Evolutionary conservation across 768 basidiomycete genomes (phyloP).

Genomic region (Russula sp.): DNA sequence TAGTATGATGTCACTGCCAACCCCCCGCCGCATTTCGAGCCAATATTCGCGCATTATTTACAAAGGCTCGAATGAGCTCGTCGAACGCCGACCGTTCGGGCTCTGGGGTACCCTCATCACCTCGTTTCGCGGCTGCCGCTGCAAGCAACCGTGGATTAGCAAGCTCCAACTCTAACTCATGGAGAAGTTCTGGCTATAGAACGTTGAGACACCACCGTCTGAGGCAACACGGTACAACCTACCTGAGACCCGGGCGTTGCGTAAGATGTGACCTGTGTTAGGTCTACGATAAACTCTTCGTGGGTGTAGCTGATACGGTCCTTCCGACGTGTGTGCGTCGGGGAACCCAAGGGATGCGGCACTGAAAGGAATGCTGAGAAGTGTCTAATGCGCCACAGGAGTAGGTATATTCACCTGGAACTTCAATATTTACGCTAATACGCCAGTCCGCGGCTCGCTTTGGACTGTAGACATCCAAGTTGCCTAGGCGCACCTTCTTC

Average conservation of each 20-base stretch:
- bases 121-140: constrained; percentile 62
- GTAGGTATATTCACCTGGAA: constrained; percentile 55
- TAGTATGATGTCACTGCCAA: constrained; percentile 34
- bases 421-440: constrained; percentile 88
- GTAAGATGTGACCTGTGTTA: constrained; percentile 81
- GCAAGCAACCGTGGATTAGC: constrained; percentile 66
- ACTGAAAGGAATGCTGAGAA: constrained; percentile 35
- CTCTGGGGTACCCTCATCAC: constrained; percentile 52
- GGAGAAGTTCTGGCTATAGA: constrained; percentile 51
- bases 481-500: constrained; percentile 76
- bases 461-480: constrained; percentile 84
- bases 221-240: constrained; percentile 26
- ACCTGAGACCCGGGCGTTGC: constrained; percentile 46
- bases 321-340: constrained; percentile 65
- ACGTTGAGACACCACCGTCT: constrained; percentile 1
- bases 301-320: constrained; percentile 91
- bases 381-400: neutral
- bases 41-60: constrained; percentile 89
- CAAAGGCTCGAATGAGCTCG: constrained; percentile 85
- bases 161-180: constrained; percentile 91
- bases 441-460: constrained; percentile 85
- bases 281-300: constrained; percentile 88
- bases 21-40: constrained; percentile 66
- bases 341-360: constrained; percentile 57
- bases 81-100: constrained; percentile 75